These are phyloP conservation scores for Nicotiana noctiflora DNA, from an alignment of 257 asterid genomes.

Conservation along the genomic window DNA sequence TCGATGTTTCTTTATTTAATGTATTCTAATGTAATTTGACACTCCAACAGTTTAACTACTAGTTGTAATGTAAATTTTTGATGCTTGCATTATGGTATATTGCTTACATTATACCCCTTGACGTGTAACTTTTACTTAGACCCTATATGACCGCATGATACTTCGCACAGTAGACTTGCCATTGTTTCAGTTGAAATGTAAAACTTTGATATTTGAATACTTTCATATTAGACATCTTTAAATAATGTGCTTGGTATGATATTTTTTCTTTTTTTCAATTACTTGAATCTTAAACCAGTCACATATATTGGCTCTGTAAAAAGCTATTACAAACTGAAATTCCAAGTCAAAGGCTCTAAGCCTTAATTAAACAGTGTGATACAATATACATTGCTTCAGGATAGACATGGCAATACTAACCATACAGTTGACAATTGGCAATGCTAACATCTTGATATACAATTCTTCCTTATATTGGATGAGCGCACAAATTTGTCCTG, in stretches of 20 bases:
- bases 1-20: neutral
- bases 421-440: neutral
- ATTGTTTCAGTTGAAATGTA: no score
- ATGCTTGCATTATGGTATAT: no score
- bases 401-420: neutral
- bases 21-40: no score
- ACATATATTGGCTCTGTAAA: neutral
- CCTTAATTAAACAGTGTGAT: neutral
- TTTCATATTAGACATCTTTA: neutral
- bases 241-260: no score
- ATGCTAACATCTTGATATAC: neutral
- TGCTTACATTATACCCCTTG: no score
- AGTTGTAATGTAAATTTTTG: no score
- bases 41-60: neutral
- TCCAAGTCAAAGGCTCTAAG: neutral
- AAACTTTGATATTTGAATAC: neutral
- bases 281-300: neutral
- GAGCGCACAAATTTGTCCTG: neutral
- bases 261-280: no score
- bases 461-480: conserved; percentile 1
- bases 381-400: conserved; percentile 5
- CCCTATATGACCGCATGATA: no score
- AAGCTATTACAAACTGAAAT: neutral
- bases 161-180: no score
- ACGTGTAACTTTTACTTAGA: no score